A percentile compares a stretch with the other conserved stretches of the same genome.
Conservation (phyloP, 2,329 filamentous ascomycete species). For the Dactylellina haptotyla region DNA sequence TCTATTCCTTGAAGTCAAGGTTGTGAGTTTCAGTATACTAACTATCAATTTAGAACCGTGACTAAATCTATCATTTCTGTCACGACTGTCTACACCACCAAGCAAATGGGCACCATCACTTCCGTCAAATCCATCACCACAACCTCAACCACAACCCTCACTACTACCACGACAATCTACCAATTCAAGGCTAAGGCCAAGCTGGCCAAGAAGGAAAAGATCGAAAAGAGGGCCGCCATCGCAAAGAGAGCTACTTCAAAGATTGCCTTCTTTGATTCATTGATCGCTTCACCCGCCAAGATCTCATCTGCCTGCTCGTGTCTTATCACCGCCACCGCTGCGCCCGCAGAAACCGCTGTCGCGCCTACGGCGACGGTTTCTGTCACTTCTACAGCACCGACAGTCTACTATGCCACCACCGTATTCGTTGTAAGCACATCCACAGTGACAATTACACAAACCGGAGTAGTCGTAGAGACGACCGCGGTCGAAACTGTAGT, state of each 20-base stretch:
- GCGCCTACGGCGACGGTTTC: conserved; percentile 11
- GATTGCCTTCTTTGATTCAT: background rate
- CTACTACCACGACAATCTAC: conserved; percentile 44
- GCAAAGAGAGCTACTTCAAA: background rate
- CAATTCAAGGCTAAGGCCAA: conserved; percentile 29
- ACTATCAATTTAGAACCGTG: conserved; percentile 1
- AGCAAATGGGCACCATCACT: conserved; percentile 10
- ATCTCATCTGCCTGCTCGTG: conserved; percentile 26
- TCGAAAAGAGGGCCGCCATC: conserved; percentile 10
- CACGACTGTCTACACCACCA: conserved; percentile 13
- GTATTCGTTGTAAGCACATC: conserved; percentile 10
- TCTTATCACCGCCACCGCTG: background rate
- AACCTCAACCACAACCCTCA: conserved; percentile 58
- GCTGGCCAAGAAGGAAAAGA: conserved; percentile 18
- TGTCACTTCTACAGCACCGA: conserved; percentile 4
- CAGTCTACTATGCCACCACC: conserved; percentile 8
- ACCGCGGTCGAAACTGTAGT: conserved; percentile 5
- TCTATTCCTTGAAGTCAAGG: background rate
- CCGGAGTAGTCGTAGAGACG: background rate
- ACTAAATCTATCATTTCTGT: conserved; percentile 11
- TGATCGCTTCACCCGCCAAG: background rate
- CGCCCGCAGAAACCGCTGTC: background rate
- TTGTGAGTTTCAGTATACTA: background rate
- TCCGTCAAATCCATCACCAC: conserved; percentile 16
- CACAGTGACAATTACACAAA: conserved; percentile 11